Conservation (phyloP, 2,329 filamentous ascomycete species). For the Fusarium stilboides region DNA sequence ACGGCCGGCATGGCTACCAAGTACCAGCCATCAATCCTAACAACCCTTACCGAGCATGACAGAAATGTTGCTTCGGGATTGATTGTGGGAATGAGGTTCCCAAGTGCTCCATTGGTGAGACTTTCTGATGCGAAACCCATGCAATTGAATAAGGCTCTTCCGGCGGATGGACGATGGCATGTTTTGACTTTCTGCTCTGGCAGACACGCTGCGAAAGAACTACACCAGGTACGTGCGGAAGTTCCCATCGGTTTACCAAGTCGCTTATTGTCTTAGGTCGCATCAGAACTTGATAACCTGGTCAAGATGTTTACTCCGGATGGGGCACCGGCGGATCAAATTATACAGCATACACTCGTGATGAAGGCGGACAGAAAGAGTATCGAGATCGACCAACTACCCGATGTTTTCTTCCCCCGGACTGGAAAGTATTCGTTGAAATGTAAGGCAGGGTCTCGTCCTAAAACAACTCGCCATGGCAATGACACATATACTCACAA, state of each 20-base stretch:
- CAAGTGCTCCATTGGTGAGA: constrained; percentile 31
- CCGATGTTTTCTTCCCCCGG: constrained; percentile 31
- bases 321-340: neutral
- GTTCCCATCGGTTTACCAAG: neutral
- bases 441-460: neutral
- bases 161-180: constrained; percentile 43
- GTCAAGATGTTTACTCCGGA: neutral
- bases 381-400: constrained; percentile 19
- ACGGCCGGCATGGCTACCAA: constrained; percentile 39
- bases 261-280: neutral
- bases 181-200: constrained; percentile 33
- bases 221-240: neutral
- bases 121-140: constrained; percentile 43
- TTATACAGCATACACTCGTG: constrained; percentile 22
- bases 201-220: neutral
- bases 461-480: no score
- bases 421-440: constrained; percentile 21
- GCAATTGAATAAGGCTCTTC: constrained; percentile 26
- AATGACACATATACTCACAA: neutral
- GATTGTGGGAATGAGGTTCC: constrained; percentile 39
- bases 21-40: constrained; percentile 25
- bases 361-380: constrained; percentile 14
- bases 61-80: constrained; percentile 6
- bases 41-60: neutral
- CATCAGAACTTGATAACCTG: neutral